Percentiles rank a stretch among this genome's conserved stretches.
Conservation (phyloP, 306 rosid species). For the Mimosa bimucronata region DNA sequence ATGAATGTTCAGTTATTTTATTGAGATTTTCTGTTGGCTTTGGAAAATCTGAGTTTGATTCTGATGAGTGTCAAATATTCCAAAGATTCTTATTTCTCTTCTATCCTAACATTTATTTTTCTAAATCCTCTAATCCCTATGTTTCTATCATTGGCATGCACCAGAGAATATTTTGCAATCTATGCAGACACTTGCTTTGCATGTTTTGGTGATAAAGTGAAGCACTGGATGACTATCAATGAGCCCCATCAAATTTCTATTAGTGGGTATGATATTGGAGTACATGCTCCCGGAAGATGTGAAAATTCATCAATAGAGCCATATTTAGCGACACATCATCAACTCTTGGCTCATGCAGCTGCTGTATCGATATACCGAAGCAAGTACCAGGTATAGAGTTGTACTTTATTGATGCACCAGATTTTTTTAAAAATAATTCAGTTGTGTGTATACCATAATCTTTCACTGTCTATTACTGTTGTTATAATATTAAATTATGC, state of each 20-base stretch:
- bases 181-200: constrained; percentile 91
- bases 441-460: constrained; percentile 1
- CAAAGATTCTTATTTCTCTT: too few species aligned
- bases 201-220: constrained; percentile 92
- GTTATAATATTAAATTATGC: constrained; percentile 23
- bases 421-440: neutral
- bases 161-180: constrained; percentile 75
- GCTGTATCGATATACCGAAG: constrained; percentile 74
- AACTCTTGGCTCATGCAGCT: constrained; percentile 85
- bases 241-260: constrained; percentile 90
- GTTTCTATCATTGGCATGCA: constrained; percentile 24
- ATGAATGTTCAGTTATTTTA: neutral
- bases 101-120: neutral
- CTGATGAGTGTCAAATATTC: neutral
- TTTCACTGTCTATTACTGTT: constrained; percentile 17
- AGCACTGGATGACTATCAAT: constrained; percentile 83
- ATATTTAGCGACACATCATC: constrained; percentile 82
- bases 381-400: constrained; percentile 75
- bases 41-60: neutral
- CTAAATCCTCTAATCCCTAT: neutral
- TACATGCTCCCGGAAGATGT: constrained; percentile 84
- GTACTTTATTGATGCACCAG: neutral
- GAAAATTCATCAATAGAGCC: constrained; percentile 65
- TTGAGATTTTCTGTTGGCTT: neutral
- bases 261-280: constrained; percentile 64